Base-by-base conservation (phyloP, 768 basidiomycete species). In the Suillus plorans region DNA sequence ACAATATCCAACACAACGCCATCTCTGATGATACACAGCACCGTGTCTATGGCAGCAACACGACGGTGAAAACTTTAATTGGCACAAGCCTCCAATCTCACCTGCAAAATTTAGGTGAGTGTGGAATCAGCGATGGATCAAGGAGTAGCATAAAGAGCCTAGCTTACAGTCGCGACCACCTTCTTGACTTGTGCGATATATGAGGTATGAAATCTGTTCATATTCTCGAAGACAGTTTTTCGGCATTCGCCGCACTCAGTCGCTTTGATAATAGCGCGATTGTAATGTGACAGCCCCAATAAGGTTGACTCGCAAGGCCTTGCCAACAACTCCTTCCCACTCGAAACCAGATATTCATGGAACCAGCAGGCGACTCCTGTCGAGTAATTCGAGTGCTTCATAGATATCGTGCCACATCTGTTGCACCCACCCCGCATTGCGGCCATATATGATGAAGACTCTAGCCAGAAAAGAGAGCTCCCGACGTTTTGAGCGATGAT, bases 151-250 rank as follows among this genome's bases (percentile, higher is more conserved):
- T 20, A 5, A 36, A 13, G 18, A 10, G 25, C 45, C 6, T 42
- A 16, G 66, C 71, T 62, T 18, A 66, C 64, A 28, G 25, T 37
- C 3, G 61, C 49, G 18, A 67, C 12, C 14, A 44, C 64, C 18
- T 66, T 44, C 7, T 62, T 28, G 8, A 65, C 55, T n/a, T 45
- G 42, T 28, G 36, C 55, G 18, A 36, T 49, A 53, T 62, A 67
- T 14, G 9, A 9, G 9, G 25, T 1, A 7, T 49, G 45, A 18
- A 67, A 57, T 20, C 3, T 12, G 8, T 52, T 39, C 58, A 65
- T 36, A n/a, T 3, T n/a, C 14, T 36, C 60, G 20, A 31, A n/a
- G 25, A 59, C 18, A n/a, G 9, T 20, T 28, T 0, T 6, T 8
- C 44, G 52, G 22, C 59, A 56, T 34, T 7, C 10, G n/a, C 1